Conservation (phyloP, 345 rosid genomes). For the Turnera subulata region DNA sequence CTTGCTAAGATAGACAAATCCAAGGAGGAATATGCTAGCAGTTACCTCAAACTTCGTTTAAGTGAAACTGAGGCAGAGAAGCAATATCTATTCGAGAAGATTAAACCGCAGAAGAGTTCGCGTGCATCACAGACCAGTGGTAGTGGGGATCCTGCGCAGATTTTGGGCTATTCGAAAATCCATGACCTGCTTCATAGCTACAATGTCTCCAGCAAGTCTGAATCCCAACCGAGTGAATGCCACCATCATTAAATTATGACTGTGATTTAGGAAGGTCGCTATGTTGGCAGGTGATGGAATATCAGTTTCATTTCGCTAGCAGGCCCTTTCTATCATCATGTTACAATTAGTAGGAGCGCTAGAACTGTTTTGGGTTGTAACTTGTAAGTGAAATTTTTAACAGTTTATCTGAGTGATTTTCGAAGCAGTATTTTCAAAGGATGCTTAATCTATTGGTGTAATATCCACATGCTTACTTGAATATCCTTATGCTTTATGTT, state of each 20-base stretch:
- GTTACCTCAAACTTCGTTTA: conserved; percentile 75
- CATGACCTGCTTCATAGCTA: conserved; percentile 60
- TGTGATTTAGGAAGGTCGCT: conserved; percentile 10
- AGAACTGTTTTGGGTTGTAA: neutral
- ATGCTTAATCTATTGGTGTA: no score
- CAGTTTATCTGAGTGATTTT: neutral
- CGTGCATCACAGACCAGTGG: conserved; percentile 49
- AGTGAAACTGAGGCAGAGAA: conserved; percentile 99
- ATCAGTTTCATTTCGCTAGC: conserved; percentile 15
- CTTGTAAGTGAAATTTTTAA: conserved; percentile 10
- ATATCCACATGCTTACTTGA: no score
- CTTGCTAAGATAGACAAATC: conserved; percentile 87
- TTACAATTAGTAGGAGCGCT: neutral
- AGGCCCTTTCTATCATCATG: conserved; percentile 6
- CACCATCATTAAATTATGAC: conserved; percentile 27
- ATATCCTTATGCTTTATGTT: no score
- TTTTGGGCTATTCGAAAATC: conserved; percentile 57
- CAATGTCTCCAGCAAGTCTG: conserved; percentile 45
- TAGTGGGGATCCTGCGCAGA: conserved; percentile 66
- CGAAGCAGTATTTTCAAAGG: no score
- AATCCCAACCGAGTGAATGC: conserved; percentile 47
- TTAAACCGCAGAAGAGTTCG: conserved; percentile 80
- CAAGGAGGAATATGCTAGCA: conserved; percentile 89
- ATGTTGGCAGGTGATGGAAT: conserved; percentile 12
- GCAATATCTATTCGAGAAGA: conserved; percentile 87